Conservation (phyloP, 805 yeast genomes). For the Scheffersomyces coipomensis region DNA sequence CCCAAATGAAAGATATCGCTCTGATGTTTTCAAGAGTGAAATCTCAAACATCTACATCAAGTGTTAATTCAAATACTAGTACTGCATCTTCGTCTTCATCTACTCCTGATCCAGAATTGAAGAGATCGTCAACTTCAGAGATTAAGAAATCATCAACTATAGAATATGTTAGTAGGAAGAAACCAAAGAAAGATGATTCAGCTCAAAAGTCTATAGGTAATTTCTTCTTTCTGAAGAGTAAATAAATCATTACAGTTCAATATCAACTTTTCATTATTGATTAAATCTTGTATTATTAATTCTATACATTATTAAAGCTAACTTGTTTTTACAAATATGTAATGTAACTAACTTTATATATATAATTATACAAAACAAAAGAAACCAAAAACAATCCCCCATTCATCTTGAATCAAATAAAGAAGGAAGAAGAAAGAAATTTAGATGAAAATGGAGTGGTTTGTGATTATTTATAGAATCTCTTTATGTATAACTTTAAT, state of each 20-base stretch:
- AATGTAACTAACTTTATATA: not conserved
- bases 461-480: not conserved
- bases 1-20: constrained; percentile 31
- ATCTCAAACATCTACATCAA: not conserved
- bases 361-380: too few species aligned
- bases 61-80: not conserved
- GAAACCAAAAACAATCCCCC: too few species aligned
- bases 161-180: constrained; percentile 18
- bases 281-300: not conserved
- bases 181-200: constrained; percentile 4
- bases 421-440: not conserved
- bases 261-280: too few species aligned
- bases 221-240: constrained; percentile 18
- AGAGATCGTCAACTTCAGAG: constrained; percentile 1
- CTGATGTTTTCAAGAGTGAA: constrained; percentile 18
- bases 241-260: too few species aligned
- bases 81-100: not conserved
- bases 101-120: not conserved
- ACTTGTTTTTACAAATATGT: not conserved
- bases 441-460: not conserved
- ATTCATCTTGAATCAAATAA: not conserved
- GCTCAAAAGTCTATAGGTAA: constrained; percentile 22
- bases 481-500: too few species aligned
- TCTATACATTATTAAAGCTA: too few species aligned
- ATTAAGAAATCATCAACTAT: constrained; percentile 9